Conservation (phyloP, 176 grass and related monocot genomes). For the Cenchrus americanus region DNA sequence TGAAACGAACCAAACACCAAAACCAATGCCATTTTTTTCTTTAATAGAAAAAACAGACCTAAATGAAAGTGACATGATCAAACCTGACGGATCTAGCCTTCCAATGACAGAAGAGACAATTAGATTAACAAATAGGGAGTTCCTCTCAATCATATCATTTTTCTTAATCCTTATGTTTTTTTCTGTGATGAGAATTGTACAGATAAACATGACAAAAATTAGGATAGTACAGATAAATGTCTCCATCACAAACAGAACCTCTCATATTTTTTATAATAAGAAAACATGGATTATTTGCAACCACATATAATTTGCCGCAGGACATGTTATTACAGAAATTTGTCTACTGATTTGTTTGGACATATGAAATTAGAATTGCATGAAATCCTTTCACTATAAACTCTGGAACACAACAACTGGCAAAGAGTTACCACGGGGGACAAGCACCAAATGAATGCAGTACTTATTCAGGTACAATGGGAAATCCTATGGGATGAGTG, state of each 20-base stretch:
- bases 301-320: conserved; percentile 43
- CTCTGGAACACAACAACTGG: no score
- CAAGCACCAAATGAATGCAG: no score
- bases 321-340: no score
- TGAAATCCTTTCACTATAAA: no score
- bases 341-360: no score
- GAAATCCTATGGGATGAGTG: no score
- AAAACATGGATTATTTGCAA: conserved; percentile 31
- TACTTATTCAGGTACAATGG: no score
- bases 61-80: background rate
- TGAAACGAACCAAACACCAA: conserved; percentile 15
- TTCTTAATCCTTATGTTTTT: background rate
- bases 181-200: background rate
- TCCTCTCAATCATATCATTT: background rate
- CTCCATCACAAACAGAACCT: conserved; percentile 34
- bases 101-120: conserved; percentile 1
- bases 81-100: conserved; percentile 15
- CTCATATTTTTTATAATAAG: conserved; percentile 6
- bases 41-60: background rate
- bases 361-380: no score
- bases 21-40: background rate
- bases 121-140: conserved; percentile 17
- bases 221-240: background rate
- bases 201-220: conserved; percentile 19
- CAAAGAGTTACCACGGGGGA: no score